A percentile compares a stretch with the other conserved stretches of the same genome.
Evolutionary conservation across 2,329 filamentous ascomycete genomes (phyloP).

Genomic region (Aspergillus ruber): DNA sequence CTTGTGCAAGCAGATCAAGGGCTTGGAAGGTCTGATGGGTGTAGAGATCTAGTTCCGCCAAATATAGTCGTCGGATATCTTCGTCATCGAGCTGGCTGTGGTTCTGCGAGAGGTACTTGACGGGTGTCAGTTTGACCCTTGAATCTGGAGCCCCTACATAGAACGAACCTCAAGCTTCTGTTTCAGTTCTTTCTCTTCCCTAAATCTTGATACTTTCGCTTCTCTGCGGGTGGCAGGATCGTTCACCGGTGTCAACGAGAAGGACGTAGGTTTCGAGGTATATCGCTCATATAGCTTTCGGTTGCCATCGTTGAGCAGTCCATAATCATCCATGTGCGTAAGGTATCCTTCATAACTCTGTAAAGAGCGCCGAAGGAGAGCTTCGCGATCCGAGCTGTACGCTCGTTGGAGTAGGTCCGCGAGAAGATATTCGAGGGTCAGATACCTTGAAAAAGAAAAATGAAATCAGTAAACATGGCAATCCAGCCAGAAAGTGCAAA

Average conservation of each 20-base stretch:
- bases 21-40: conserved; percentile 77
- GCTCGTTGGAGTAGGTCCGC: conserved; percentile 69
- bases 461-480: conserved; percentile 14
- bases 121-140: conserved; percentile 29
- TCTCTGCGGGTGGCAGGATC: conserved; percentile 67
- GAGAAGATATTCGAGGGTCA: conserved; percentile 69
- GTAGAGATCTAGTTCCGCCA: conserved; percentile 66
- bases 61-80: conserved; percentile 68
- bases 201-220: conserved; percentile 79
- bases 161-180: conserved; percentile 64
- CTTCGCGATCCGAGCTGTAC: conserved; percentile 59
- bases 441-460: conserved; percentile 47
- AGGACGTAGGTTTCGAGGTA: conserved; percentile 62
- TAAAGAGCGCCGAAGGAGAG: conserved; percentile 57
- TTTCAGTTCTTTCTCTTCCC: conserved; percentile 77
- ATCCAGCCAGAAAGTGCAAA: background rate
- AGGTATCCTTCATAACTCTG: conserved; percentile 73
- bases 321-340: conserved; percentile 69
- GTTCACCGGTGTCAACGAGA: conserved; percentile 62
- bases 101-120: conserved; percentile 54
- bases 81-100: conserved; percentile 68
- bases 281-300: conserved; percentile 66
- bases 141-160: conserved; percentile 6
- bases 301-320: conserved; percentile 60
- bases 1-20: conserved; percentile 79